Evolutionary conservation across 768 basidiomycete species (phyloP).

Genomic region (Psilocybe subaeruginosa): DNA sequence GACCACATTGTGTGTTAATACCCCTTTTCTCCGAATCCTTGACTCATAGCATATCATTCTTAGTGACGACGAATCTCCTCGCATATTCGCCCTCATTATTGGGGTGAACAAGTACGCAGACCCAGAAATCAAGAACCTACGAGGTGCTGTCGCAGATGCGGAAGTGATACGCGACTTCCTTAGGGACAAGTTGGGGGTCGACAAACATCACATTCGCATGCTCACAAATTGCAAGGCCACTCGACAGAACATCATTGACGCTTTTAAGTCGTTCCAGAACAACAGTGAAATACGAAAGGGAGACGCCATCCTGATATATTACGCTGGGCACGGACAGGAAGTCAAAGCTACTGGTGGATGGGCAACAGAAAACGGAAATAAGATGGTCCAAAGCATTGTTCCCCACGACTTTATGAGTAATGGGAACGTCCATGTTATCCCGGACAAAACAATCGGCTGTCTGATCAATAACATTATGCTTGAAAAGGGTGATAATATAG

Average conservation of each 20-base stretch:
- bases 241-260: slow-evolving; percentile 41
- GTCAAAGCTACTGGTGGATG: not conserved
- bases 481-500: slow-evolving; percentile 6
- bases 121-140: not conserved
- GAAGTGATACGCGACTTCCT: slow-evolving; percentile 3
- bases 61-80: slow-evolving; percentile 17
- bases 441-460: slow-evolving; percentile 1
- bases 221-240: slow-evolving; percentile 60
- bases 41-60: not conserved
- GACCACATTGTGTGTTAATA: no score
- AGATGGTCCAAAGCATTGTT: slow-evolving; percentile 3
- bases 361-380: not conserved
- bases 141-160: slow-evolving; percentile 13
- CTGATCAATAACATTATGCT: not conserved
- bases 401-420: not conserved
- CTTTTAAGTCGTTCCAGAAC: not conserved
- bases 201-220: slow-evolving; percentile 35
- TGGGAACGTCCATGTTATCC: slow-evolving; percentile 1
- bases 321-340: slow-evolving; percentile 4
- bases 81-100: slow-evolving; percentile 15
- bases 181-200: slow-evolving; percentile 3
- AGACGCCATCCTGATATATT: slow-evolving; percentile 6
- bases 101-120: slow-evolving; percentile 13
- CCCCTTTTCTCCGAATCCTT: no score
- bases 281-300: not conserved